Conservation (phyloP, 2,329 filamentous ascomycete species). For the Dactylellina drechsleri region DNA sequence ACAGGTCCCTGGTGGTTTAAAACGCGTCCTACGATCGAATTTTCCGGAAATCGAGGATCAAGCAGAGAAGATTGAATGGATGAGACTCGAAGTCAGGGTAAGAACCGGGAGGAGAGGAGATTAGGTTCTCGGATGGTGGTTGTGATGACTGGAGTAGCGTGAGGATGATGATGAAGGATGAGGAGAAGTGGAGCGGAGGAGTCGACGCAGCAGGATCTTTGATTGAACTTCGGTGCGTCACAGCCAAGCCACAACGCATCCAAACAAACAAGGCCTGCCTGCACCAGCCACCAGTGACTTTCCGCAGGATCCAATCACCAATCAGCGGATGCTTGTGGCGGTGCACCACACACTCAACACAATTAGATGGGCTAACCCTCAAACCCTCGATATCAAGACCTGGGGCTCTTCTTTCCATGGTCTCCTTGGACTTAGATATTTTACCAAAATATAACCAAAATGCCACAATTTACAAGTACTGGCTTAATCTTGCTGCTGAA, state of each 20-base stretch:
- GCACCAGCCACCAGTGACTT: neutral
- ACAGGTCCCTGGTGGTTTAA: neutral
- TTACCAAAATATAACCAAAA: neutral
- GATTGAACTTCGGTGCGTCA: slow-evolving; percentile 51
- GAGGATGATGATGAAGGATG: slow-evolving; percentile 24
- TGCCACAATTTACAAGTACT: no score
- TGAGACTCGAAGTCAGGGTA: neutral
- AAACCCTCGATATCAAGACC: neutral
- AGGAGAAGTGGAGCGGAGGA: slow-evolving; percentile 27
- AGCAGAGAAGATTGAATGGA: slow-evolving; percentile 10
- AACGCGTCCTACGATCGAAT: slow-evolving; percentile 28
- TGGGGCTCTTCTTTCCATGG: neutral
- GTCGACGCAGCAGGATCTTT: slow-evolving; percentile 36
- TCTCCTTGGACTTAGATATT: no score
- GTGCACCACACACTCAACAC: neutral
- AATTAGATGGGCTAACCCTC: neutral
- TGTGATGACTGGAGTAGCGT: slow-evolving; percentile 23
- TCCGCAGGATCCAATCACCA: neutral
- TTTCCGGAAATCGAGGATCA: slow-evolving; percentile 19
- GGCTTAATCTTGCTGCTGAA: no score
- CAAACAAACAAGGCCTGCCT: neutral
- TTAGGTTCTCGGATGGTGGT: neutral
- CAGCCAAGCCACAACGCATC: slow-evolving; percentile 28
- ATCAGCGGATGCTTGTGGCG: neutral
- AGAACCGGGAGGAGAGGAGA: slow-evolving; percentile 1